A percentile compares a stretch with the other conserved stretches of the same genome.
Evolutionary conservation across 345 rosid species (phyloP).

Genomic region (Microcos paniculata): DNA sequence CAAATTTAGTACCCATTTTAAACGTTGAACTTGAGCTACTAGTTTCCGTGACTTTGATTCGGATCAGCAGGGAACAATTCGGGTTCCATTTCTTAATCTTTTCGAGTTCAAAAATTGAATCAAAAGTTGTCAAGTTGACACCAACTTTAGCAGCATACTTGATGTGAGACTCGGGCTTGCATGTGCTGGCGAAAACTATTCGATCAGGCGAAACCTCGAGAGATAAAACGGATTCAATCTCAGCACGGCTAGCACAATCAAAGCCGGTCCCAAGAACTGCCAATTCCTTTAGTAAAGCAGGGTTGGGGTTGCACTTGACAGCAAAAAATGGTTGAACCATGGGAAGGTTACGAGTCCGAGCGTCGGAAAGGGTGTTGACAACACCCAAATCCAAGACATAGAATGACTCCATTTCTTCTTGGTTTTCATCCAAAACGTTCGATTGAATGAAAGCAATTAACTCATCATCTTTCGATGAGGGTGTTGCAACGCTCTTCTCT

Average conservation of each 20-base stretch:
- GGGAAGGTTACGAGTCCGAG: slow-evolving; percentile 25
- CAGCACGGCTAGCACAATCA: slow-evolving; percentile 32
- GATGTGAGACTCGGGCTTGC: slow-evolving; percentile 31
- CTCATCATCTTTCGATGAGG: neutral
- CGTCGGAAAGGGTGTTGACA: neutral
- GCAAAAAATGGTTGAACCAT: slow-evolving; percentile 32
- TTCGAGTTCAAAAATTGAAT: slow-evolving; percentile 26
- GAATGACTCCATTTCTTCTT: slow-evolving; percentile 13
- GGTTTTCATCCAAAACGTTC: neutral
- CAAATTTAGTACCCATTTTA: slow-evolving; percentile 22
- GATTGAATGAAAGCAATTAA: neutral
- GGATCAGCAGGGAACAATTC: slow-evolving; percentile 24
- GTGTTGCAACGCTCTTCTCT: neutral
- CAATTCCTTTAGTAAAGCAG: slow-evolving; percentile 21
- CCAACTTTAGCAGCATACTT: slow-evolving; percentile 32
- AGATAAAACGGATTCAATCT: slow-evolving; percentile 26
- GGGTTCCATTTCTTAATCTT: slow-evolving; percentile 36
- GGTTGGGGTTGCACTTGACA: slow-evolving; percentile 33
- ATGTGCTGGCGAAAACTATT: slow-evolving; percentile 33
- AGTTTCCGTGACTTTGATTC: slow-evolving; percentile 18
- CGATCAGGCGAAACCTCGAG: slow-evolving; percentile 26
- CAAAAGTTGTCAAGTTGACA: slow-evolving; percentile 33
- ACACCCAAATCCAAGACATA: slow-evolving; percentile 26
- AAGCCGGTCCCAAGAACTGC: slow-evolving; percentile 31
- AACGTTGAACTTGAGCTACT: slow-evolving; percentile 4